Percentiles rank a stretch among this genome's conserved stretches.
Conservation (phyloP, 2,329 filamentous ascomycete species). For the Colletotrichum acutatum region DNA sequence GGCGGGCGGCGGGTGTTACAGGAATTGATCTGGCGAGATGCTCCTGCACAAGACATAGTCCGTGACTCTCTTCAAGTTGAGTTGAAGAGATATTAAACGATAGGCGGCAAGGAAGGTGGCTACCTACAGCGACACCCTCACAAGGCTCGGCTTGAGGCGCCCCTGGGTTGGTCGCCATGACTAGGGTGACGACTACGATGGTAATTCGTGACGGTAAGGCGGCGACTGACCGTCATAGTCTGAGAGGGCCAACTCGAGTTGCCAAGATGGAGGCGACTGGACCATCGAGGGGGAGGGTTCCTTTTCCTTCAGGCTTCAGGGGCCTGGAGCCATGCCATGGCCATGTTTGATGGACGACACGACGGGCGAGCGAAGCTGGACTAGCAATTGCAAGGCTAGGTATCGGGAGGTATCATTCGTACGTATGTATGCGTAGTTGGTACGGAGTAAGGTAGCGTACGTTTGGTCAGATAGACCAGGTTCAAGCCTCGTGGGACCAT, state of each 20-base stretch:
- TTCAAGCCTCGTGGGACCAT: neutral
- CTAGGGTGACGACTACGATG: neutral
- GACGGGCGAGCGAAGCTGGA: no score
- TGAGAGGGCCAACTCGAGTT: neutral
- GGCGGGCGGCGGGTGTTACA: slow-evolving; percentile 18
- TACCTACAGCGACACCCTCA: slow-evolving; percentile 12
- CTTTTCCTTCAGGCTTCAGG: neutral
- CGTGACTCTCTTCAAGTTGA: neutral
- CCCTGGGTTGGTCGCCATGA: neutral
- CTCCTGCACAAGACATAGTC: neutral
- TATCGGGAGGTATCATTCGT: no score
- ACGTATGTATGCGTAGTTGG: no score
- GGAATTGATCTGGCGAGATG: neutral
- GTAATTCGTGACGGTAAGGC: neutral
- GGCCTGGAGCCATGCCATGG: no score
- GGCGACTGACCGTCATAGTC: neutral
- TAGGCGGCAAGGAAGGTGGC: neutral
- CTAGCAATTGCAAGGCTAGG: no score
- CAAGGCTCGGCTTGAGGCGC: neutral
- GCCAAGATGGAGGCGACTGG: neutral
- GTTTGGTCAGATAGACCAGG: neutral
- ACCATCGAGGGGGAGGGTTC: neutral
- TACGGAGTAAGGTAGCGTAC: no score
- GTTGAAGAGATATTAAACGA: neutral
- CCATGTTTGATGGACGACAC: neutral